Conservation (phyloP, 2,329 filamentous ascomycete genomes). For the Alternaria sp. region DNA sequence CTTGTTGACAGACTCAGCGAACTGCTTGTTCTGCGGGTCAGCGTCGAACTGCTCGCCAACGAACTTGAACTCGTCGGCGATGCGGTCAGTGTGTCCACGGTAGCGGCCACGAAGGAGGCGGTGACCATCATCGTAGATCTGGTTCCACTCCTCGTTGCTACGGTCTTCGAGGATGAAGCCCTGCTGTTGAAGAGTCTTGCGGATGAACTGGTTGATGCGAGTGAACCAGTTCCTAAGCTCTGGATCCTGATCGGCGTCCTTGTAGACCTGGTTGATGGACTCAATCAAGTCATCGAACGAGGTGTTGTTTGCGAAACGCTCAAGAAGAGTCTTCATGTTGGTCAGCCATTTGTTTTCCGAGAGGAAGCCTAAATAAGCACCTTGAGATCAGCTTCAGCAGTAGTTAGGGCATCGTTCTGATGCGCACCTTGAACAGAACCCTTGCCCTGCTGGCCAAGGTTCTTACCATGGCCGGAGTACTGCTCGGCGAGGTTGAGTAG, state of each 20-base stretch:
- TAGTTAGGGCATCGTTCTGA: slow-evolving; percentile 65
- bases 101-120: slow-evolving; percentile 91
- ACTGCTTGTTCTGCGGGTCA: slow-evolving; percentile 84
- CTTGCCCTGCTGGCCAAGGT: slow-evolving; percentile 67
- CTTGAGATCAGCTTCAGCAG: slow-evolving; percentile 80
- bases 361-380: slow-evolving; percentile 57
- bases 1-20: slow-evolving; percentile 77
- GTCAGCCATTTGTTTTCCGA: slow-evolving; percentile 57
- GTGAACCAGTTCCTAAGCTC: slow-evolving; percentile 93
- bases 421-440: slow-evolving; percentile 77
- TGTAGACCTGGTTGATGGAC: slow-evolving; percentile 83
- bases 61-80: slow-evolving; percentile 91
- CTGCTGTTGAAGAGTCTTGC: slow-evolving; percentile 83
- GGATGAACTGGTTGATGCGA: slow-evolving; percentile 75
- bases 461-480: slow-evolving; percentile 77
- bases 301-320: slow-evolving; percentile 94
- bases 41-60: slow-evolving; percentile 86
- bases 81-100: slow-evolving; percentile 79
- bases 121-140: slow-evolving; percentile 82
- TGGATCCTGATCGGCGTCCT: slow-evolving; percentile 82
- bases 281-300: slow-evolving; percentile 86
- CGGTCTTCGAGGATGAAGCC: slow-evolving; percentile 87
- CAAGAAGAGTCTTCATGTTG: slow-evolving; percentile 74
- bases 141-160: slow-evolving; percentile 82
- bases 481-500: slow-evolving; percentile 82